Base-by-base conservation (phyloP, 2,329 filamentous ascomycete species). In the Rhinocladiella mackenziei region DNA sequence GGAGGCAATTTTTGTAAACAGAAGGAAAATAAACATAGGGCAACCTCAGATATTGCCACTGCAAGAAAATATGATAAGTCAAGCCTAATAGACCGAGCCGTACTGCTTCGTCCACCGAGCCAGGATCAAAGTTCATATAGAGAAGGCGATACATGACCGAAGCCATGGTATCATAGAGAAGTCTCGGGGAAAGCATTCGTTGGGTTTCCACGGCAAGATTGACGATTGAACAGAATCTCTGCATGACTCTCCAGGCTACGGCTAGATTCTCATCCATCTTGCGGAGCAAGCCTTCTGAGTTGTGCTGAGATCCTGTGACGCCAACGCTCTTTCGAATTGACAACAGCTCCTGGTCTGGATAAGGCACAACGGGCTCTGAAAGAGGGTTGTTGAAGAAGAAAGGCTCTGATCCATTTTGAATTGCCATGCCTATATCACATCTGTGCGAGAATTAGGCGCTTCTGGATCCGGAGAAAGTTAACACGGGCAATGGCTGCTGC, bases 101-200 rank as follows among this genome's bases (percentile, higher is more conserved):
- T 8, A 72, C 51, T 1, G 58, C 55, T 50, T 71, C 66, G 25
- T 67, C 52, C 4, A 53, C 34, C 1, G 62, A 61, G 9, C 51
- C 54, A 2, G 19, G 11, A 4, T 56, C 45, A 42, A 64, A 64
- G 3, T 41, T 36, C 58, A 64, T 63, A 23, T 57, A 33, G 13
- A 71, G 51, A 2, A 72, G 59, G 2, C 62, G 65, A 51, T 72
- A 73, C 56, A 66, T 65, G 19, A 66, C 58, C 11, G 67, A 63
- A 2, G 56, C 51, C 65, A 70, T 69, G 17, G 60, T 59, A 9
- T 63, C 52, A 9, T 58, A 37, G 4, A 62, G 44, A 2, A 52
- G 49, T 33, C 55, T 38, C 15, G 48, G 48, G 1, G 55, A 31
- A 8, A 65, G 49, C 11, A 43, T 43, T 9, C 48, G 54, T 7